phyloP scores from a whole-genome alignment of 2,329 filamentous ascomycete genomes.

The Aspergillus terreus region DNA sequence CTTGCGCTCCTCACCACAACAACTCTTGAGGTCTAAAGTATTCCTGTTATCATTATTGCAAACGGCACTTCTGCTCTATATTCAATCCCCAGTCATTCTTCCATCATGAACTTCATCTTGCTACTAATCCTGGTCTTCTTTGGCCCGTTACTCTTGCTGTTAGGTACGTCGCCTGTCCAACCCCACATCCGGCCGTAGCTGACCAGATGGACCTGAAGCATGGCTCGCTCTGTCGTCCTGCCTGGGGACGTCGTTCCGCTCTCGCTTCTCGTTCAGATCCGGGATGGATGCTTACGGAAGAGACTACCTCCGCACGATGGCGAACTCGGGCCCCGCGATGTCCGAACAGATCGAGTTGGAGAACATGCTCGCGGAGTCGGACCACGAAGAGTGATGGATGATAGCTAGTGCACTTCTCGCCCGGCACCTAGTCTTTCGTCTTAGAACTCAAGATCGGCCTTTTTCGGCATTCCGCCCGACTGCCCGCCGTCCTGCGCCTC shows the following conservation, averaged over 20 bases:
- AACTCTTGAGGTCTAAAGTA: background rate
- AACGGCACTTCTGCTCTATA: background rate
- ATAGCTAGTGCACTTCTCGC: background rate
- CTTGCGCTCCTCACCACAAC: background rate
- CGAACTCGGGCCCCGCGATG: conserved; percentile 50
- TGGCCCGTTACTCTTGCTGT: conserved; percentile 32
- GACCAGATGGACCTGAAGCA: conserved; percentile 26
- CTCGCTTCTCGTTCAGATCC: conserved; percentile 42
- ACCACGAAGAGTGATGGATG: conserved; percentile 29
- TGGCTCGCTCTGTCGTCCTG: conserved; percentile 55
- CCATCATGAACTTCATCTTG: conserved; percentile 31
- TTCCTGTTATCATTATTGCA: background rate
- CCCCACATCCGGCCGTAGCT: conserved; percentile 10
- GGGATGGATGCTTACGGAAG: conserved; percentile 50
- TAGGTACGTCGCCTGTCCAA: conserved; percentile 23
- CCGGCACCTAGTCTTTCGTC: conserved; percentile 2
- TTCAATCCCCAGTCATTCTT: background rate
- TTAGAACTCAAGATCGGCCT: conserved; percentile 72
- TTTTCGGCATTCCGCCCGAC: conserved; percentile 50
- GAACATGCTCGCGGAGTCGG: conserved; percentile 51
- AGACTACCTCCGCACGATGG: conserved; percentile 55
- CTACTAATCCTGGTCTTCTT: conserved; percentile 36
- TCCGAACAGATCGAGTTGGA: conserved; percentile 63
- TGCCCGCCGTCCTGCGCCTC: conserved; percentile 54
- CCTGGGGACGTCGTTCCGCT: conserved; percentile 51